A percentile compares a stretch with the other conserved stretches of the same genome.
These are phyloP conservation scores for Berkeleyomyces rouxiae DNA, from an alignment of 2,329 filamentous ascomycete genomes.

Conservation along the genomic window DNA sequence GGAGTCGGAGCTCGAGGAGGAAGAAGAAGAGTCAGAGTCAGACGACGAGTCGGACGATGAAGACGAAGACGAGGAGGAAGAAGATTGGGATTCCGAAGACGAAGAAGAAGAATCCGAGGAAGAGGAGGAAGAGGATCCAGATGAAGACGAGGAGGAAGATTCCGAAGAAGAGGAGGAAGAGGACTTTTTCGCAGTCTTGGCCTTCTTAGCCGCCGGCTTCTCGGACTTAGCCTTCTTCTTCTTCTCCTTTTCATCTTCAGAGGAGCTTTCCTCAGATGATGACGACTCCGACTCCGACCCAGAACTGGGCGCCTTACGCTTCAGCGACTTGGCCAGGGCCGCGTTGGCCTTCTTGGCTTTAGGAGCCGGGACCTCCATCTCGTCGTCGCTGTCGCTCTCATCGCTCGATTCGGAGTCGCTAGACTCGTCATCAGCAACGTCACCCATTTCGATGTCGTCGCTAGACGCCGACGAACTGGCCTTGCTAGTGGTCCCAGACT, in stretches of 20 bases:
- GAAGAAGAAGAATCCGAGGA: slow-evolving; percentile 16
- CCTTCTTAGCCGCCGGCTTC: slow-evolving; percentile 33
- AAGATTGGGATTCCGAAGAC: slow-evolving; percentile 17
- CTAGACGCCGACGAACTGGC: not conserved
- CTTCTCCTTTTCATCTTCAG: slow-evolving; percentile 1
- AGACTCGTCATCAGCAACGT: slow-evolving; percentile 12
- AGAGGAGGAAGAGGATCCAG: slow-evolving; percentile 14
- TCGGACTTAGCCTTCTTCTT: slow-evolving; percentile 8
- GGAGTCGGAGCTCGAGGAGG: slow-evolving; percentile 16
- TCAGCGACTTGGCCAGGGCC: slow-evolving; percentile 20
- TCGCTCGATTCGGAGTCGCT: slow-evolving; percentile 10
- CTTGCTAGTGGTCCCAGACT: slow-evolving; percentile 4
- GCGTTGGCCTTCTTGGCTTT: slow-evolving; percentile 17
- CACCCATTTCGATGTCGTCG: slow-evolving; percentile 16
- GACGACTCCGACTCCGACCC: slow-evolving; percentile 12
- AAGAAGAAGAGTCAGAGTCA: slow-evolving; percentile 14
- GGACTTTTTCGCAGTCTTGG: slow-evolving; percentile 23
- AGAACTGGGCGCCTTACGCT: slow-evolving; percentile 25
- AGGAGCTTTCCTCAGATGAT: slow-evolving; percentile 17
- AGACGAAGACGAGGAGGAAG: slow-evolving; percentile 15
- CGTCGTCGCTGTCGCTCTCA: slow-evolving; percentile 16
- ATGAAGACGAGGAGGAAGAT: slow-evolving; percentile 18
- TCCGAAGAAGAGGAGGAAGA: slow-evolving; percentile 14
- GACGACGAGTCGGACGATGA: slow-evolving; percentile 1
- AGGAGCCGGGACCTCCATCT: slow-evolving; percentile 15